Base-by-base conservation (phyloP, 2,329 filamentous ascomycete genomes). In the Penicillium fuscoglaucum region DNA sequence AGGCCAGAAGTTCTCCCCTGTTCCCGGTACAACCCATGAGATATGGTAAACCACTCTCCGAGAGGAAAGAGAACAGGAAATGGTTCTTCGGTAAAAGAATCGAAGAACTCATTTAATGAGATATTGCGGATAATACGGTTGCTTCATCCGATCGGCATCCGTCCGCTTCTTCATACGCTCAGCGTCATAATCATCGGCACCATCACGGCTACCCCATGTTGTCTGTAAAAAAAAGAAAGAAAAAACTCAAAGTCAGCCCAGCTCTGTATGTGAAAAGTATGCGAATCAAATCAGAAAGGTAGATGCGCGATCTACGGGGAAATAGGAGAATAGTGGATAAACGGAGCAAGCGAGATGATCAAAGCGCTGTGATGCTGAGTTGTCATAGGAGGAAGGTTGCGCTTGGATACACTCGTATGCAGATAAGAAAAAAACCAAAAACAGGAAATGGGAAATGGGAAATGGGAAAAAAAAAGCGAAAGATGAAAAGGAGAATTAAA, bases 121-220 rank as follows among this genome's bases (percentile, higher is more conserved):
- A 49, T 72, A 70, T 56, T 64, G 67, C 40, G 66, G 67, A 57
- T 72, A 71, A 52, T 73, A 73, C 28, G 68, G 67, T 58, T 64
- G 68, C 59, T 75, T 74, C 55, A 64, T 64, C 49, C 68, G 71
- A 64, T 75, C 72, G 55, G 65, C 67, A 61, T 72, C 71, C 51
- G 73, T 73, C 53, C 70, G 72, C 61, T 72, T 74, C 62, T 75
- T 84, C 80, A 90, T 86, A 70, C 89, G 87, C 66, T 86, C 82
- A 63, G 83, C 84, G 75, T 96, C 89, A 76, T 96, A 90, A 66
- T 89, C 84, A 76, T 97, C 93, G 71, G 91, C 93, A 68, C 95
- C 93, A 68, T 91, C 90, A 76, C 93, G 89, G 78, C 91, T 96
- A 71, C 93, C 93, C 93, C 93, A 97, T 52, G 92, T 93, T 45